Base-by-base conservation (phyloP, 2,329 filamentous ascomycete species). In the Lasiodiplodia gonubiensis region DNA sequence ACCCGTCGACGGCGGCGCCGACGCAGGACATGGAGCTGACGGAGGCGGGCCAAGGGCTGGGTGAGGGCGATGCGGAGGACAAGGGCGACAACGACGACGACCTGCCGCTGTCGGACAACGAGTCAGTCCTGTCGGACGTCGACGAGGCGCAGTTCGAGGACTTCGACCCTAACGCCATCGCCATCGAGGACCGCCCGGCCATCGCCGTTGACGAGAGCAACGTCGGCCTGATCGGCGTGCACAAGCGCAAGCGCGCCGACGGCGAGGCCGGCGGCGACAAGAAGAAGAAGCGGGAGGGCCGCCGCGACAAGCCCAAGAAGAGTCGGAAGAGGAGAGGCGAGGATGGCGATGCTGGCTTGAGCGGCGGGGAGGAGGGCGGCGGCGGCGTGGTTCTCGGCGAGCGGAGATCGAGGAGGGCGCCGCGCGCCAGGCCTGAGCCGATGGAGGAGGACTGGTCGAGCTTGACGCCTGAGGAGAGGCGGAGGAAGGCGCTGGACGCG, bases 391-490 rank as follows among this genome's bases (percentile, higher is more conserved):
- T 27, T 18, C 21, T 21, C 11, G 30, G 86, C 66, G 84, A 84
- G 25, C 86, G 86, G 75, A 82, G 85, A 71, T 79, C 79, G 68
- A 86, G 83, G 75, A 79, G 69, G 77, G 74, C 66, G 79, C 78
- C 63, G 76, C 74, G 67, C 78, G 76, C 68, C 75, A 74, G 71
- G 72, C 74, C 61, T 75, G 78, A 66, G 77, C 74, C 59, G 71
- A 72, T 18, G 79, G 86, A 88, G 5, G 89, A 92, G 70, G 86
- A 92, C 71, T 92, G 97, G 69, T 92, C 93, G 74, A 85, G 90
- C 70, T 80, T 98, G 72, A 90, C 91, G 23, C 92, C 93, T 0
- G 93, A 95, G 79, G 92, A 97, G 81, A 87, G 92, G 88, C 88
- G 94, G 72, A 89, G 91, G 73, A 86, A 92, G 72, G 94, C 93